Conservation (phyloP, 352 stramenopile genomes). For the Phytophthora vignae region DNA sequence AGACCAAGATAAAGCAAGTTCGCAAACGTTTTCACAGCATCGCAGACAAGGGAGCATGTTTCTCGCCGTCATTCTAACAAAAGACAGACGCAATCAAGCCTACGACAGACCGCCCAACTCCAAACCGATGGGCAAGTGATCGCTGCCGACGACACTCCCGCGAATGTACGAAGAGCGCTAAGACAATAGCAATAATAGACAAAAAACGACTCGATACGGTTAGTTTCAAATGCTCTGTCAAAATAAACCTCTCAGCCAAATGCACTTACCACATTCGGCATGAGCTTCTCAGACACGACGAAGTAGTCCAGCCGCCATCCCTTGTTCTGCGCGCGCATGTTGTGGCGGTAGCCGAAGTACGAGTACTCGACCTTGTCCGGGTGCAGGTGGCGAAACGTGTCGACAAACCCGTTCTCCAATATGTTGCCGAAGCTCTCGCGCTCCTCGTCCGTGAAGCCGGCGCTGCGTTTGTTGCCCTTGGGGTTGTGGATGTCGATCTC, state of each 20-base stretch:
- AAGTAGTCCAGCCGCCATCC: slow-evolving; percentile 91
- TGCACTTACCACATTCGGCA: slow-evolving; percentile 65
- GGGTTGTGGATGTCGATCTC: slow-evolving; percentile 91
- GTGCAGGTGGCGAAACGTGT: slow-evolving; percentile 76
- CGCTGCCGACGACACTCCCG: slow-evolving; percentile 68
- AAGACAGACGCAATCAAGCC: not conserved
- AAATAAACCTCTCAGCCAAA: slow-evolving; percentile 1
- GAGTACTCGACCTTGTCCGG: slow-evolving; percentile 74
- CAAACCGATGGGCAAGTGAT: slow-evolving; percentile 82
- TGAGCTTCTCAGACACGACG: slow-evolving; percentile 68
- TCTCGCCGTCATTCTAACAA: not conserved
- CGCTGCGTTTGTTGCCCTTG: slow-evolving; percentile 79
- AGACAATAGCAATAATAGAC: not conserved
- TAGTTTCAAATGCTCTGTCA: not conserved
- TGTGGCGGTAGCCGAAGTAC: slow-evolving; percentile 88
- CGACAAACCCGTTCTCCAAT: slow-evolving; percentile 71
- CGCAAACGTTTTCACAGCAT: not conserved
- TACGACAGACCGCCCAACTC: slow-evolving; percentile 47
- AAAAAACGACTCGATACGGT: not conserved
- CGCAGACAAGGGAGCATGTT: not conserved
- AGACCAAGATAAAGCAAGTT: not conserved
- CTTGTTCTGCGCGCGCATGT: slow-evolving; percentile 83
- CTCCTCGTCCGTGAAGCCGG: slow-evolving; percentile 84
- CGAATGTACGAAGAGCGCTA: slow-evolving; percentile 73
- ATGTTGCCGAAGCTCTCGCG: slow-evolving; percentile 77